Evolutionary conservation across 495 filamentous ascomycete genomes (phyloP).

Genomic region (Ramalina peruviana): DNA sequence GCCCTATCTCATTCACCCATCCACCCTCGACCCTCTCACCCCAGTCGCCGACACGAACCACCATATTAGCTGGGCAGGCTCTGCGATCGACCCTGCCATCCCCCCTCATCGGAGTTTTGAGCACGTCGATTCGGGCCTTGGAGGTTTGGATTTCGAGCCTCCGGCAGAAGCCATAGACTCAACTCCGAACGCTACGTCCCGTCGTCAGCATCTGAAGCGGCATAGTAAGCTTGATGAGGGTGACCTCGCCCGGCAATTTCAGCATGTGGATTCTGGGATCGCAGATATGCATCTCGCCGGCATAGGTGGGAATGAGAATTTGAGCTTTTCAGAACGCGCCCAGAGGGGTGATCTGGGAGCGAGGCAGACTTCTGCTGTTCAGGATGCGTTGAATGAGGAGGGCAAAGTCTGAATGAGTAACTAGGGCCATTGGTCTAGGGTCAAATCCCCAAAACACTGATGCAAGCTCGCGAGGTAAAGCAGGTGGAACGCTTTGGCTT

Average conservation of each 20-base stretch:
- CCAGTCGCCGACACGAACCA: background rate
- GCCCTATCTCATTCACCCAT: background rate
- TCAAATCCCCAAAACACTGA: too few relatives aligned
- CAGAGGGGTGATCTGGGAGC: too few relatives aligned
- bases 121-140: background rate
- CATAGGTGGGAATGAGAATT: too few relatives aligned
- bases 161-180: background rate
- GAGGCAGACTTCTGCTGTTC: too few relatives aligned
- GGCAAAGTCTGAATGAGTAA: too few relatives aligned
- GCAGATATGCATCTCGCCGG: slow-evolving; percentile 9
- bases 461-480: too few relatives aligned
- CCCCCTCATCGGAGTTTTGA: background rate
- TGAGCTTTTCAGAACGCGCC: too few relatives aligned
- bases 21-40: background rate
- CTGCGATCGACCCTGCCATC: background rate
- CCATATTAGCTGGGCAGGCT: background rate
- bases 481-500: too few relatives aligned
- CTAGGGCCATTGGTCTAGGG: too few relatives aligned
- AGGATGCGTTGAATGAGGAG: too few relatives aligned
- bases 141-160: background rate
- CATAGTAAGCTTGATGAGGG: background rate
- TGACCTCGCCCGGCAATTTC: background rate
- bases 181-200: background rate
- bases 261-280: slow-evolving; percentile 15
- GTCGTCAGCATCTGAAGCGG: background rate